Evolutionary conservation across 257 asterid genomes (phyloP).

Genomic region (Nicotiana attenuata): DNA sequence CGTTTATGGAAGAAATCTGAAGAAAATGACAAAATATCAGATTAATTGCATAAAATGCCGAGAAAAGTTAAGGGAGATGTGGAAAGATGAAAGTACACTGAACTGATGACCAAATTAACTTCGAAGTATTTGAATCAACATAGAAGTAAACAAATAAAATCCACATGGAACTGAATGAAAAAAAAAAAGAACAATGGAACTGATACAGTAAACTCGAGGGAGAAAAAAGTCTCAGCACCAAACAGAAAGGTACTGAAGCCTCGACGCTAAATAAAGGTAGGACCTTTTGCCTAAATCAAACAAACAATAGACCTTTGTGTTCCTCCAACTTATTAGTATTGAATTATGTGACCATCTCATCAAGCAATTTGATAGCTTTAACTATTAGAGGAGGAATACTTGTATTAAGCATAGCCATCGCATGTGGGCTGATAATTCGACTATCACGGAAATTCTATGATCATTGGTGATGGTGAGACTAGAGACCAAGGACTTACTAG

Average conservation of each 20-base stretch:
- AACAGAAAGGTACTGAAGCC: neutral
- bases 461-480: neutral
- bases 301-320: neutral
- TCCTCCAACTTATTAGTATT: neutral
- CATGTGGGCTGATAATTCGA: neutral
- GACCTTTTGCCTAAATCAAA: neutral
- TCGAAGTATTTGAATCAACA: conserved; percentile 1
- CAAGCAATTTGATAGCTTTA: neutral
- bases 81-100: neutral
- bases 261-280: neutral
- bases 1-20: conserved; percentile 77
- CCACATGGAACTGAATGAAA: neutral
- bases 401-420: neutral
- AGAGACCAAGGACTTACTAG: neutral
- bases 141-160: neutral
- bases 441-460: neutral
- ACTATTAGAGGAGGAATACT: neutral
- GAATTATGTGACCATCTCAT: conserved; percentile 1
- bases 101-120: neutral
- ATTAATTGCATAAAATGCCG: neutral
- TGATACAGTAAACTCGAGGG: neutral
- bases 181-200: neutral
- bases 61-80: neutral
- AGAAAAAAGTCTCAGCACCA: neutral
- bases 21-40: conserved; percentile 17